Conservation (phyloP, 2,329 filamentous ascomycete genomes). For the Aspergillus sojae region DNA sequence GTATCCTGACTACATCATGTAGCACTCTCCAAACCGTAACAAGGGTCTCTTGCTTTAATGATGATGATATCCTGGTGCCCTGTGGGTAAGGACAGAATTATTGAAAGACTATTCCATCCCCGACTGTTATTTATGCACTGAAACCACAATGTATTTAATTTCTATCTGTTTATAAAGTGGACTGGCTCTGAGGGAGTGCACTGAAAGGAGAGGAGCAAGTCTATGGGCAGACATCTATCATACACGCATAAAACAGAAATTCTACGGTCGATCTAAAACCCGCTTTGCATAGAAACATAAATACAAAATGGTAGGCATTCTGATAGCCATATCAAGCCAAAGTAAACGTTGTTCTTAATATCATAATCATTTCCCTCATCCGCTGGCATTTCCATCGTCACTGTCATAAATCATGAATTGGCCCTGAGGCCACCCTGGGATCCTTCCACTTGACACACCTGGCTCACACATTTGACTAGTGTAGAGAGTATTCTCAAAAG, state of each 20-base stretch:
- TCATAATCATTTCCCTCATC: background rate
- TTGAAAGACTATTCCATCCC: too few species aligned
- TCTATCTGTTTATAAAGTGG: too few species aligned
- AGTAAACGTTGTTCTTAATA: background rate
- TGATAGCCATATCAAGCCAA: background rate
- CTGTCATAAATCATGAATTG: slow-evolving; percentile 3
- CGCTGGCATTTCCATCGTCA: background rate
- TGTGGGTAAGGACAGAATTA: too few species aligned
- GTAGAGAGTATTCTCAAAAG: background rate
- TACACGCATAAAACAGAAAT: background rate
- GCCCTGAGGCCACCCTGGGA: background rate
- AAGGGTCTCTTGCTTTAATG: too few species aligned
- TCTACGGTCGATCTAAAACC: background rate
- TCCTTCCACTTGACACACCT: background rate
- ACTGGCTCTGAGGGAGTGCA: too few species aligned
- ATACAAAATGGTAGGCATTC: background rate
- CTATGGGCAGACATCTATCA: too few species aligned
- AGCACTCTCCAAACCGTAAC: too few species aligned
- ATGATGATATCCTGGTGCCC: too few species aligned
- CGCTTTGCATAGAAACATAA: background rate
- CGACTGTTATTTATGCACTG: too few species aligned
- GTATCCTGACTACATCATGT: too few species aligned
- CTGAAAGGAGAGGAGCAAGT: too few species aligned
- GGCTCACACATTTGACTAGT: background rate
- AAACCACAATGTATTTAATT: too few species aligned